phyloP scores from a whole-genome alignment of 2,329 filamentous ascomycete species.

The Aspergillus luchuensis region DNA sequence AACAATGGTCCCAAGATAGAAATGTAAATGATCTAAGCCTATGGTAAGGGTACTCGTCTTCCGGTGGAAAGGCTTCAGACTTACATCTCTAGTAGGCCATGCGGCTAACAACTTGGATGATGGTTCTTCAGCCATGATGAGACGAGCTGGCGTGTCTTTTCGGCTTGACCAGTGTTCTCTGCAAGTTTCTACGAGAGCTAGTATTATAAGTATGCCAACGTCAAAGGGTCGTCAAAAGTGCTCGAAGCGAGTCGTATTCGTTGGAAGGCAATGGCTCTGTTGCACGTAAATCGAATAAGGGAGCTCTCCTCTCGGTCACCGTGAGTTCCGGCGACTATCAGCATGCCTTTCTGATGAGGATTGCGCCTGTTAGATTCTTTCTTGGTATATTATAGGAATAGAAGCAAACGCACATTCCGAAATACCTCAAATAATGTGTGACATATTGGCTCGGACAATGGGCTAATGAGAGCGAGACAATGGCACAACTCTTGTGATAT shows the following conservation, averaged over 20 bases:
- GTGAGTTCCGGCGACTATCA: neutral
- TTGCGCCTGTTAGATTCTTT: neutral
- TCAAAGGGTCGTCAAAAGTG: neutral
- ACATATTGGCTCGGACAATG: neutral
- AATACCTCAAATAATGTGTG: neutral
- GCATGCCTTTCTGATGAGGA: neutral
- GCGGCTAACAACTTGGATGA: neutral
- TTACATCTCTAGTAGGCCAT: conserved; percentile 45
- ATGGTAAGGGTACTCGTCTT: conserved; percentile 2
- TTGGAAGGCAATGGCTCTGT: neutral
- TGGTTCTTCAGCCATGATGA: conserved; percentile 6
- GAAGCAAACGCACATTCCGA: neutral
- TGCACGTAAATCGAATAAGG: neutral
- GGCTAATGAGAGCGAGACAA: neutral
- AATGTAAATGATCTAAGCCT: conserved; percentile 75
- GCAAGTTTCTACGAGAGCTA: too few relatives aligned
- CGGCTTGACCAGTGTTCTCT: too few relatives aligned
- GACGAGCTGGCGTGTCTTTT: neutral
- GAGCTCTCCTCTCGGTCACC: neutral
- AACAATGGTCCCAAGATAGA: conserved; percentile 78
- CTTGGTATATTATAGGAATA: neutral
- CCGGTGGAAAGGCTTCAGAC: conserved; percentile 14
- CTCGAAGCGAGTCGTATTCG: neutral
- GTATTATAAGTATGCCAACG: too few relatives aligned
- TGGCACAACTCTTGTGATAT: neutral